These are phyloP conservation scores for Heliosperma pusillum DNA, from an alignment of 148 eudicot genomes.

Conservation along the genomic window DNA sequence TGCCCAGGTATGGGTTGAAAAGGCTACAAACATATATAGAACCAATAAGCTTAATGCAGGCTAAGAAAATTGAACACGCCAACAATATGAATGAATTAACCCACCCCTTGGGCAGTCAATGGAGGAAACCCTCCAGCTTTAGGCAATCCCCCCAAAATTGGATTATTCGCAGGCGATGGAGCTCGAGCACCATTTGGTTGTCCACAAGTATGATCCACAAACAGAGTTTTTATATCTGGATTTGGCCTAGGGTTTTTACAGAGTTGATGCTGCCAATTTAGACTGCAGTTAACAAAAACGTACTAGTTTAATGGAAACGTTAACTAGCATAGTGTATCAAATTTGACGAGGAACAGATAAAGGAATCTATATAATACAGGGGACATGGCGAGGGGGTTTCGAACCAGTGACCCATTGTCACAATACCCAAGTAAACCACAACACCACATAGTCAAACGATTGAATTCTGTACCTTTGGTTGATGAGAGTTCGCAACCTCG, in stretches of 20 bases:
- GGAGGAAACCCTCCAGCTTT: constrained; percentile 92
- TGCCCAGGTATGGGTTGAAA: constrained; percentile 70
- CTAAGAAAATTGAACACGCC: constrained; percentile 6
- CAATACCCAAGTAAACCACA: too few relatives aligned
- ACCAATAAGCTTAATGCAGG: constrained; percentile 10
- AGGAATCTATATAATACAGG: too few relatives aligned
- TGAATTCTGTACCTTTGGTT: constrained; percentile 58
- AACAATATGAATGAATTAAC: constrained; percentile 21
- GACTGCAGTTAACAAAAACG: constrained; percentile 43
- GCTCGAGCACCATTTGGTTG: constrained; percentile 66
- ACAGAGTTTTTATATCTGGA: constrained; percentile 76
- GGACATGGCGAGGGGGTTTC: too few relatives aligned
- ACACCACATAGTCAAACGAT: background rate
- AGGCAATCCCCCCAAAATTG: constrained; percentile 61
- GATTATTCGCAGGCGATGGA: constrained; percentile 54
- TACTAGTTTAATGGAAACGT: constrained; percentile 1
- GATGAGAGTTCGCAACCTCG: constrained; percentile 66
- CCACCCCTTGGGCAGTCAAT: constrained; percentile 83
- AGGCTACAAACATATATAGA: constrained; percentile 46
- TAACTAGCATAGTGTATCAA: background rate
- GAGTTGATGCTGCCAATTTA: constrained; percentile 90
- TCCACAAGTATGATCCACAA: constrained; percentile 76
- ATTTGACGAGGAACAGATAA: background rate
- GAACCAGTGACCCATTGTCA: too few relatives aligned
- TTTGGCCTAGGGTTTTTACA: constrained; percentile 74